Conservation (phyloP, 2,329 filamentous ascomycete species). For the Acrocalymma vagum region DNA sequence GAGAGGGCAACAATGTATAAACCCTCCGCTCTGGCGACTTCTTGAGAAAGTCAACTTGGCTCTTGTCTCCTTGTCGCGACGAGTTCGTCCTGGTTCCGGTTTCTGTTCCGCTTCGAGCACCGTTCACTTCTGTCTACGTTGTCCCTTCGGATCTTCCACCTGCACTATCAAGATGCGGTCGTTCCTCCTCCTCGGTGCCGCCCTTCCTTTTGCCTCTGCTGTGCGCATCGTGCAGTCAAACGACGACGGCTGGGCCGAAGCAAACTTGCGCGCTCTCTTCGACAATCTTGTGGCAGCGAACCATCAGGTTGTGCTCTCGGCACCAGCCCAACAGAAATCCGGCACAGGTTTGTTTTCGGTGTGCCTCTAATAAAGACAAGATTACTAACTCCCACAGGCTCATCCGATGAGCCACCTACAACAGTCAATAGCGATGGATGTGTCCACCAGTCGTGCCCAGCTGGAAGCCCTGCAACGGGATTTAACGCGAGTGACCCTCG, state of each 20-base stretch:
- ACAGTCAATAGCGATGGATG: constrained; percentile 60
- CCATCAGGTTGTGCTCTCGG: constrained; percentile 70
- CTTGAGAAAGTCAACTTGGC: constrained; percentile 1
- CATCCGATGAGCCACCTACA: constrained; percentile 58
- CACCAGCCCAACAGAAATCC: constrained; percentile 72
- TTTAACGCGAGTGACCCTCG: constrained; percentile 64
- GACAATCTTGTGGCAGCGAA: constrained; percentile 63
- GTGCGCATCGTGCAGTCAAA: constrained; percentile 66
- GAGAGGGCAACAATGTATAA: constrained; percentile 16
- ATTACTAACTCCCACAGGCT: constrained; percentile 54
- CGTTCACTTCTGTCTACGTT: constrained; percentile 10
- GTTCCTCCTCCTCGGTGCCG: constrained; percentile 30
- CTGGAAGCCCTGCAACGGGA: constrained; percentile 64
- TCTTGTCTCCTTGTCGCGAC: too few species aligned
- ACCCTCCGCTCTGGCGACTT: constrained; percentile 1
- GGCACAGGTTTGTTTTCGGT: constrained; percentile 59
- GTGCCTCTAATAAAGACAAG: neutral
- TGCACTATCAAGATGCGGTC: constrained; percentile 32
- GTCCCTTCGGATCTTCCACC: constrained; percentile 48
- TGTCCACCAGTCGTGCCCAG: constrained; percentile 68
- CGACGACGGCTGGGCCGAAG: constrained; percentile 79
- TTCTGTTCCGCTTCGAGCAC: constrained; percentile 3
- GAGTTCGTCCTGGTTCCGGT: constrained; percentile 6
- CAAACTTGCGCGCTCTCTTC: constrained; percentile 69
- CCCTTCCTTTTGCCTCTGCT: constrained; percentile 35